Evolutionary conservation across 108 stramenopile species (phyloP).

Genomic region (Cyclotella atomus): DNA sequence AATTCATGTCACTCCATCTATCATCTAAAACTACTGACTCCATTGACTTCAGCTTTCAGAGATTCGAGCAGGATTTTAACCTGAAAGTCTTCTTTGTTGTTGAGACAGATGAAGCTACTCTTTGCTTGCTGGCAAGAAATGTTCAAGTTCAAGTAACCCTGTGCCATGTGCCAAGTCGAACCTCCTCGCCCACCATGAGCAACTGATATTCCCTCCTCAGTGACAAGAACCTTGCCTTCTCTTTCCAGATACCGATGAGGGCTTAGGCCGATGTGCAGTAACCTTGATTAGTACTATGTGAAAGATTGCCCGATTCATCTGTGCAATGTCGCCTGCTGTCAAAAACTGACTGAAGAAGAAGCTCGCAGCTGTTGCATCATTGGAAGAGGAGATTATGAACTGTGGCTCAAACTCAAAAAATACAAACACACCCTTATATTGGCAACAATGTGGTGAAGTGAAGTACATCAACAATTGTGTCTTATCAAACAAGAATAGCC

Average conservation of each 20-base stretch:
- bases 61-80: not conserved
- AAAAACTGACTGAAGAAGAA: not conserved
- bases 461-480: no score
- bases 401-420: no score
- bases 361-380: not conserved
- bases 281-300: not conserved
- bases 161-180: not conserved
- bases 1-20: not conserved
- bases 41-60: not conserved
- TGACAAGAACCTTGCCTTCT: not conserved
- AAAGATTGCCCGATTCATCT: no score
- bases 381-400: no score
- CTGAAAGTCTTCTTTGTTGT: not conserved
- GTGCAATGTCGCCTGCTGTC: not conserved
- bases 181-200: not conserved
- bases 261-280: not conserved
- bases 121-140: not conserved
- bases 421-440: no score
- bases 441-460: no score
- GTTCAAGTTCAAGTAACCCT: not conserved
- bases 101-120: no score
- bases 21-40: not conserved
- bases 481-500: not conserved
- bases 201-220: not conserved
- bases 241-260: not conserved